Percentiles rank a stretch among this genome's conserved stretches.
Evolutionary conservation across 148 eudicot genomes (phyloP).

Genomic region (Polygonum maritimum): DNA sequence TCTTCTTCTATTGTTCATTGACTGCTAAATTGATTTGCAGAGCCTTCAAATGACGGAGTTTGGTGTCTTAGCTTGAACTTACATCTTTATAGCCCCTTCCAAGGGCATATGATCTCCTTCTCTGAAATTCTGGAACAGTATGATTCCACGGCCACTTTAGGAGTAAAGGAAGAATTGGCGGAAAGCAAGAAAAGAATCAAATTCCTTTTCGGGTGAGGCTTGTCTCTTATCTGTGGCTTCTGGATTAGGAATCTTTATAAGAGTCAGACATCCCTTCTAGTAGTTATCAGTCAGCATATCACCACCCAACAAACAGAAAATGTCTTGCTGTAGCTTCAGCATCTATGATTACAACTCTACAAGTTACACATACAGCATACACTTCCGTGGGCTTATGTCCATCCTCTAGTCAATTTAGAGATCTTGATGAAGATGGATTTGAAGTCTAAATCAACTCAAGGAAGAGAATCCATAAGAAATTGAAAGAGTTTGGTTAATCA

Average conservation of each 20-base stretch:
- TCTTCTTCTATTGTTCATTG: neutral
- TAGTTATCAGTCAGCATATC: neutral
- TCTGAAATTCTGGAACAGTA: neutral
- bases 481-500: too few species aligned
- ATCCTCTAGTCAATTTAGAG: too few species aligned
- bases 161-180: neutral
- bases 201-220: neutral
- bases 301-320: neutral
- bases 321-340: neutral
- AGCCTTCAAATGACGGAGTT: neutral
- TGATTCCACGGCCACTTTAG: constrained; percentile 1
- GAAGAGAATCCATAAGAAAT: too few species aligned
- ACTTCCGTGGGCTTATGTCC: neutral
- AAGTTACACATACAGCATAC: neutral
- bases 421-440: too few species aligned
- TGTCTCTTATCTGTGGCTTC: neutral
- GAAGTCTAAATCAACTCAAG: too few species aligned
- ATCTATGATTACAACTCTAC: neutral
- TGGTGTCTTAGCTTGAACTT: neutral
- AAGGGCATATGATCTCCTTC: neutral
- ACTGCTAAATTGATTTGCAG: neutral
- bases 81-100: neutral
- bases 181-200: constrained; percentile 1
- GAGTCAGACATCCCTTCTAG: neutral
- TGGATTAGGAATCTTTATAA: neutral